Evolutionary conservation across 768 basidiomycete species (phyloP), one percentile per base, ranked within the genome.

Genomic region (Astraeus odoratus): DNA sequence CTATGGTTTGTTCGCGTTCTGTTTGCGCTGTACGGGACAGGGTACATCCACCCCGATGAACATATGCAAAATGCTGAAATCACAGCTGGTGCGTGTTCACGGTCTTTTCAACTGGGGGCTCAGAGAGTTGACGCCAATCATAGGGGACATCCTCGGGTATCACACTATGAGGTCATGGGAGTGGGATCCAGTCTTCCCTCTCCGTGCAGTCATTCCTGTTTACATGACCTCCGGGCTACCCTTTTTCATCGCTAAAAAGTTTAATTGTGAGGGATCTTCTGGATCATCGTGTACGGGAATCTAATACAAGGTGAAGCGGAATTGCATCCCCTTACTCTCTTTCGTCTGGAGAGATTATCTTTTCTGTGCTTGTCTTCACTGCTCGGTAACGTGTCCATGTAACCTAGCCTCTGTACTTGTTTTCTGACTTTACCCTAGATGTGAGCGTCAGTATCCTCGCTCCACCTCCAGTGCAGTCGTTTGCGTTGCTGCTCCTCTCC

Each of bases 21-120:
- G 45, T 57, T 64, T 13, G 68, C 69, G 6, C 44, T 70, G 16
- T 52, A 48, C 41, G 64, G 67, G 16, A 59, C 55, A 6, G 68
- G 60, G 1, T 69, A 69, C 44, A 69, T 70, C 29, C 69, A 70
- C 43, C 69, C 69, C 8, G 69, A 70, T 45, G 69, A 70, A 52
- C 56, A 67, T 46, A 66, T 69, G 52, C 69, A 70, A 52, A 68
- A 65, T 49, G 69, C 65, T 26, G 69, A 70, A 50, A 52, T 64
- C 16, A 60, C 56, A 10, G 64, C 68, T 42, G 69, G 69, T 67
- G 49, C 40, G 40, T 40, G 49, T 33, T 13, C 33, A 46, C 13
- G 46, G 35, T 36, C 40, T 25, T 24, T n/a, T 46, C 8, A 3
- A 40, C 26, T 26, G 38, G 8, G 45, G 8, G 25, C 30, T 31